phyloP scores from a whole-genome alignment of 441 rosid species.

The Erodium chrysanthum region DNA sequence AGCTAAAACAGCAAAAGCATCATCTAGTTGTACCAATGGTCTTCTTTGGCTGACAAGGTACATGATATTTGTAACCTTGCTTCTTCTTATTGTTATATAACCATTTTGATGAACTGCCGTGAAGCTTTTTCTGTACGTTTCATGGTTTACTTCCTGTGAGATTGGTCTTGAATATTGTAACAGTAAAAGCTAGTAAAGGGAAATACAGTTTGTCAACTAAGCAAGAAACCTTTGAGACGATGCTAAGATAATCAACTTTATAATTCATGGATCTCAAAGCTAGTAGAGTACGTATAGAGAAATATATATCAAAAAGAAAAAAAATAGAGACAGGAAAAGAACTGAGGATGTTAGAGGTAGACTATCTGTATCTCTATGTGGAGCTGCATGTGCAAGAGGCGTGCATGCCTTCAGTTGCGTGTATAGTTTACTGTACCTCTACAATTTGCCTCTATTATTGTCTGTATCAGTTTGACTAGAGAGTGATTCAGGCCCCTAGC shows the following conservation, averaged over 20 bases:
- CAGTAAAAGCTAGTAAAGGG: too few relatives aligned
- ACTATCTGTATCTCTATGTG: background rate
- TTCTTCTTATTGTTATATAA: too few relatives aligned
- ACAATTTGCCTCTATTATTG: background rate
- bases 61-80: background rate
- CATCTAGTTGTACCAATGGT: conserved; percentile 86
- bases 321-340: background rate
- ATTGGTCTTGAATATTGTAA: too few relatives aligned
- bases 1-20: conserved; percentile 60
- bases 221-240: background rate
- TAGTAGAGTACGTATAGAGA: background rate
- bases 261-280: background rate
- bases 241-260: background rate
- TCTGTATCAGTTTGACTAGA: background rate
- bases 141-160: too few relatives aligned
- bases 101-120: too few relatives aligned
- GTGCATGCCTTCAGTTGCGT: background rate
- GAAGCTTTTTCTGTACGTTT: too few relatives aligned
- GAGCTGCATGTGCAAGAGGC: background rate
- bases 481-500: background rate
- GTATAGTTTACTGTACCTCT: background rate
- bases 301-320: background rate
- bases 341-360: background rate
- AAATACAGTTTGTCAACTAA: background rate
- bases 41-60: conserved; percentile 93